These are phyloP conservation scores for Boletus tylopilopsis DNA, from an alignment of 768 basidiomycete genomes.

Conservation along the genomic window DNA sequence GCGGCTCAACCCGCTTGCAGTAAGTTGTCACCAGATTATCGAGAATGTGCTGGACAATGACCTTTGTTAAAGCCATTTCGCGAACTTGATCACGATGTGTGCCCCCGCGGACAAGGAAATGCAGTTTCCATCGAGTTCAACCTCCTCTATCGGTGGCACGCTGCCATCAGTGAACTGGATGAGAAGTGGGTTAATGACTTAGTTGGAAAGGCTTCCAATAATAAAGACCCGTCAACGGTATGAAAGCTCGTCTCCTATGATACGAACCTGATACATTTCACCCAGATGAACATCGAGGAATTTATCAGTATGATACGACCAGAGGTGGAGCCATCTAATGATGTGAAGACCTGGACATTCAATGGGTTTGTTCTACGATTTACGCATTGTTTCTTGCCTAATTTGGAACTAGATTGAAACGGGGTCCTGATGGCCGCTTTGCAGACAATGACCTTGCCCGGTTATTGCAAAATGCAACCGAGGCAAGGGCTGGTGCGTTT, in stretches of 20 bases:
- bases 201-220: constrained; percentile 44
- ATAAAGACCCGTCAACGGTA: constrained; percentile 40
- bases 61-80: constrained; percentile 42
- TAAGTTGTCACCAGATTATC: constrained; percentile 19
- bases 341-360: constrained; percentile 53
- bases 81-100: constrained; percentile 45
- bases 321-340: constrained; percentile 3
- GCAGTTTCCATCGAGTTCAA: constrained; percentile 76
- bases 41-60: not conserved
- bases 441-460: constrained; percentile 58
- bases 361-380: constrained; percentile 32
- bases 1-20: constrained; percentile 67
- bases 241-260: not conserved
- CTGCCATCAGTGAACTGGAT: constrained; percentile 54
- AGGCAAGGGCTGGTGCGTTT: constrained; percentile 56
- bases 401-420: constrained; percentile 38
- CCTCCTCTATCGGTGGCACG: constrained; percentile 58
- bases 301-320: constrained; percentile 16
- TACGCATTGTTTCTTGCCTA: not conserved
- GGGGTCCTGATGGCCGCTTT: constrained; percentile 54
- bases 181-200: constrained; percentile 48
- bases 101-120: constrained; percentile 70
- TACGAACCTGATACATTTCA: not conserved
- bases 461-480: constrained; percentile 61
- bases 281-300: constrained; percentile 18